These are phyloP conservation scores for Syzygium oleosum DNA, from an alignment of 345 rosid species.

Conservation along the genomic window DNA sequence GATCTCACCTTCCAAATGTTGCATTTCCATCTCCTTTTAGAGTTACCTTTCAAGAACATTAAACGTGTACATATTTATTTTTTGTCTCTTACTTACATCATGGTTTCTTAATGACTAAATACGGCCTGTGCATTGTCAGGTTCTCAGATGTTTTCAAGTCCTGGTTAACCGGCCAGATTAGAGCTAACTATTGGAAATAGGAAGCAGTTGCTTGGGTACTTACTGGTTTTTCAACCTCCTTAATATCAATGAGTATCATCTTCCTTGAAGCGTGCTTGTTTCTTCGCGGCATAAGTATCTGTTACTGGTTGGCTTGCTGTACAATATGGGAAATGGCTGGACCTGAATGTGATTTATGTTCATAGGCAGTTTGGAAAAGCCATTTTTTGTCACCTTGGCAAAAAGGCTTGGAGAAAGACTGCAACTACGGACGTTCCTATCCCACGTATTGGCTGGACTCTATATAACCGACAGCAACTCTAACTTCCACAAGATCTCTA, in stretches of 20 bases:
- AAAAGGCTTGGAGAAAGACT: too few species aligned
- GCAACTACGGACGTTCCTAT: too few species aligned
- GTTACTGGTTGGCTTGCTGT: not conserved
- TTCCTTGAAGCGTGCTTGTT: not conserved
- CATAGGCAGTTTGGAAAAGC: not conserved
- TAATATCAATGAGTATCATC: not conserved
- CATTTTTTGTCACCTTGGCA: not conserved
- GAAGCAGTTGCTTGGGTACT: not conserved
- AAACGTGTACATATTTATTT: too few species aligned
- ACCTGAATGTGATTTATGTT: not conserved
- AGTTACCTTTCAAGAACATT: not conserved
- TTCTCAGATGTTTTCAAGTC: not conserved
- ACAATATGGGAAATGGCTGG: not conserved
- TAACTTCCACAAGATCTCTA: too few species aligned
- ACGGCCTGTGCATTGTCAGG: not conserved
- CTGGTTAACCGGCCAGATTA: not conserved
- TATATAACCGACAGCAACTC: too few species aligned
- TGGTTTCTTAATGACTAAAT: too few species aligned
- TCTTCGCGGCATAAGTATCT: not conserved
- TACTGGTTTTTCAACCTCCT: not conserved
- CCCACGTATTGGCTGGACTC: too few species aligned
- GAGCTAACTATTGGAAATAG: not conserved
- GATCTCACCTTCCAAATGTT: not conserved
- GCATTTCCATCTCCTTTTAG: not conserved
- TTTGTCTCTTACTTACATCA: too few species aligned